phyloP scores from a whole-genome alignment of 352 stramenopile species.

The Phytophthora crassamura region DNA sequence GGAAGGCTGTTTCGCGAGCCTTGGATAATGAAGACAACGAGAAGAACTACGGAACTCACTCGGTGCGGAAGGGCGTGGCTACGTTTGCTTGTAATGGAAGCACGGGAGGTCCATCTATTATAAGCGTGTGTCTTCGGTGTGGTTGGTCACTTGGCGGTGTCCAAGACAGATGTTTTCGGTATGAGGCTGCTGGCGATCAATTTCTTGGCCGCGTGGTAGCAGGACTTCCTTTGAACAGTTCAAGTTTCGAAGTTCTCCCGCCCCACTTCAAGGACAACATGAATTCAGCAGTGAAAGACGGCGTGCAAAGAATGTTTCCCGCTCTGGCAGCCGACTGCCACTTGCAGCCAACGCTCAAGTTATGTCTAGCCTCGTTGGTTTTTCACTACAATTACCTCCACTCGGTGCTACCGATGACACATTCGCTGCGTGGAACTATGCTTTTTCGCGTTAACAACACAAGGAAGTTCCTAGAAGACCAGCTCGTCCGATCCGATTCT shows the following conservation, averaged over 20 bases:
- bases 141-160: constrained; percentile 23
- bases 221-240: constrained; percentile 12
- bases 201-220: constrained; percentile 5
- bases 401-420: neutral
- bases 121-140: constrained; percentile 18
- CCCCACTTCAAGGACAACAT: constrained; percentile 15
- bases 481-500: neutral
- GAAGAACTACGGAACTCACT: constrained; percentile 15
- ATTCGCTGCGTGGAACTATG: neutral
- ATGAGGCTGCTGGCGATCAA: too few species aligned
- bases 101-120: constrained; percentile 15
- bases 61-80: constrained; percentile 3
- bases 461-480: neutral
- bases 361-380: constrained; percentile 17
- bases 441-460: neutral
- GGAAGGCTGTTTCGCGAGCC: neutral
- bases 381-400: neutral
- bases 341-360: constrained; percentile 7
- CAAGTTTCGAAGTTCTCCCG: constrained; percentile 7
- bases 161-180: constrained; percentile 26
- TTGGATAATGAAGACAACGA: neutral
- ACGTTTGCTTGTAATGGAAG: constrained; percentile 14
- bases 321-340: neutral
- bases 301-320: constrained; percentile 9
- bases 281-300: neutral